These are phyloP conservation scores for Zygosaccharomyces pseudobailii DNA, from an alignment of 1,139 yeast genomes.

Conservation along the genomic window DNA sequence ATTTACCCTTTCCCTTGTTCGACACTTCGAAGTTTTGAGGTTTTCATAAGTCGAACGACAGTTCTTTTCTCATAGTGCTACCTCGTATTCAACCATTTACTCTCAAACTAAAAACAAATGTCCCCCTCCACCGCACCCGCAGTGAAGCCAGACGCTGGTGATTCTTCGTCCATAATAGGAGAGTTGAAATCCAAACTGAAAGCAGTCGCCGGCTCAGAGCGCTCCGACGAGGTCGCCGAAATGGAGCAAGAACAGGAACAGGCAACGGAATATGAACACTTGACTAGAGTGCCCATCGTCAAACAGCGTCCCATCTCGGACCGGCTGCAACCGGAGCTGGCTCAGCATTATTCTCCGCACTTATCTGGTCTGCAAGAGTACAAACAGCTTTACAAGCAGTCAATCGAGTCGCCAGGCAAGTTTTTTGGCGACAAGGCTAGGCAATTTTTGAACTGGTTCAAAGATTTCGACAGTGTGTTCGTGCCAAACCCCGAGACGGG, in stretches of 20 bases:
- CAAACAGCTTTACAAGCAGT: slow-evolving; percentile 55
- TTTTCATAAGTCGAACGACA: too few relatives aligned
- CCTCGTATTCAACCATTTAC: background rate
- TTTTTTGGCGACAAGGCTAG: slow-evolving; percentile 64
- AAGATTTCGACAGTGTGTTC: slow-evolving; percentile 55
- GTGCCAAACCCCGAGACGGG: slow-evolving; percentile 45
- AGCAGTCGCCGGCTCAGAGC: background rate
- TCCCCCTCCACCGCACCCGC: background rate
- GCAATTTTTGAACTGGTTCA: slow-evolving; percentile 57
- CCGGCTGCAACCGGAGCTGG: slow-evolving; percentile 32
- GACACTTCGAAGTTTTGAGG: too few relatives aligned
- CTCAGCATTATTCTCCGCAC: slow-evolving; percentile 33
- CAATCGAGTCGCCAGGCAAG: slow-evolving; percentile 58
- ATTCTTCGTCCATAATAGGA: slow-evolving; percentile 6
- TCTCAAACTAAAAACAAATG: background rate
- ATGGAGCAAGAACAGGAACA: slow-evolving; percentile 7
- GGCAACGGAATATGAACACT: slow-evolving; percentile 25
- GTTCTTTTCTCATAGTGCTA: background rate
- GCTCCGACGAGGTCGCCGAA: background rate
- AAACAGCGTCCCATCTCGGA: slow-evolving; percentile 25
- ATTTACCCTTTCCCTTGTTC: too few relatives aligned
- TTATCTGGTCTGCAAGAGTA: slow-evolving; percentile 46
- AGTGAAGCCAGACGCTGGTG: background rate
- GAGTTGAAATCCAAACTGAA: slow-evolving; percentile 9
- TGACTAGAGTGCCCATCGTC: slow-evolving; percentile 26